Percentiles rank a stretch among this genome's conserved stretches.
Conservation (phyloP, 257 asterid species). For the Gynochthodes officinalis region DNA sequence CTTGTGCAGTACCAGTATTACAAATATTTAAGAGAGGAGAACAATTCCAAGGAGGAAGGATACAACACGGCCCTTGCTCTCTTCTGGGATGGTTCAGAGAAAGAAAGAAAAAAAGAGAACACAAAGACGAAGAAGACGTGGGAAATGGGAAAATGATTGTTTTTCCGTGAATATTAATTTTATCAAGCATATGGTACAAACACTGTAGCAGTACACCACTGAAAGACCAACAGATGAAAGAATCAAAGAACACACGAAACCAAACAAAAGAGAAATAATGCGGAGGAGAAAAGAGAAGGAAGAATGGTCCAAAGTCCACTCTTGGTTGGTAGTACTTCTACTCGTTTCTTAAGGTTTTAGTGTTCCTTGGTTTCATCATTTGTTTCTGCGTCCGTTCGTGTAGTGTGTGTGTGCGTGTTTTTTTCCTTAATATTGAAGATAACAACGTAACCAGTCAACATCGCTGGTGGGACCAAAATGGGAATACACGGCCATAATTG, state of each 20-base stretch:
- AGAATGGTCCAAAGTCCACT: constrained; percentile 24
- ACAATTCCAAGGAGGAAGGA: background rate
- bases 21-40: background rate
- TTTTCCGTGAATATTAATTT: background rate
- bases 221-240: too few species aligned
- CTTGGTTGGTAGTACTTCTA: background rate
- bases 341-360: background rate
- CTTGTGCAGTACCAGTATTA: too few species aligned
- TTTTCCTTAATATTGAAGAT: too few species aligned
- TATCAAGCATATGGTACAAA: background rate
- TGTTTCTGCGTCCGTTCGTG: too few species aligned
- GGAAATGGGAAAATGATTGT: constrained; percentile 2
- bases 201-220: background rate
- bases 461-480: too few species aligned
- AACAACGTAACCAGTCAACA: too few species aligned
- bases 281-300: background rate
- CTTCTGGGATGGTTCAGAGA: constrained; percentile 26
- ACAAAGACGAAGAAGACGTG: constrained; percentile 8
- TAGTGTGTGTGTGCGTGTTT: too few species aligned
- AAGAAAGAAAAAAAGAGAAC: constrained; percentile 19
- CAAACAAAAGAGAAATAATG: background rate
- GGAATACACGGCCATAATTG: too few species aligned
- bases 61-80: background rate
- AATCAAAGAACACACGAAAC: background rate
- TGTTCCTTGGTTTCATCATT: too few species aligned